Evolutionary conservation across 2,329 filamentous ascomycete genomes (phyloP).

Genomic region (Fonsecaea pedrosoi): DNA sequence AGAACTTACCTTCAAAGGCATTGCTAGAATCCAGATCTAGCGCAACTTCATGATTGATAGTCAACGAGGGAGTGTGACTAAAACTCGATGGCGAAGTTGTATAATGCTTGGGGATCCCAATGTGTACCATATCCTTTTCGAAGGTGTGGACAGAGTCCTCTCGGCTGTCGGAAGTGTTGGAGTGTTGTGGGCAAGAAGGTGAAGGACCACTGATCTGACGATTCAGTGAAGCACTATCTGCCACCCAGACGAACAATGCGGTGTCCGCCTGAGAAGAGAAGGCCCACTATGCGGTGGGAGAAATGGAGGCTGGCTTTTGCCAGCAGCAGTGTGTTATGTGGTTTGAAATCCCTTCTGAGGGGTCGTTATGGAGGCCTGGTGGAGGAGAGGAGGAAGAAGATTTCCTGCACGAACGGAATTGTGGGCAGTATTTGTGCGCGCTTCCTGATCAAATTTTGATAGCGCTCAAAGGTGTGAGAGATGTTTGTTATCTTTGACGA

Average conservation of each 20-base stretch:
- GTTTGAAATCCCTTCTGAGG: constrained; percentile 66
- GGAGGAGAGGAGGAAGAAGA: constrained; percentile 81
- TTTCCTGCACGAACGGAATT: constrained; percentile 85
- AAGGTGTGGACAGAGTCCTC: constrained; percentile 32
- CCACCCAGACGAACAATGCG: constrained; percentile 95
- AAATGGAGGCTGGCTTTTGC: constrained; percentile 79
- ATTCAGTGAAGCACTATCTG: constrained; percentile 89
- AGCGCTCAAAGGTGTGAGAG: constrained; percentile 74
- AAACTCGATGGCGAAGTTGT: constrained; percentile 79
- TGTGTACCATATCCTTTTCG: constrained; percentile 77
- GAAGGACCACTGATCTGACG: constrained; percentile 47
- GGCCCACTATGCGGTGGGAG: constrained; percentile 77
- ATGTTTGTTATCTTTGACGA: constrained; percentile 75
- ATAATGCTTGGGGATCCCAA: constrained; percentile 79
- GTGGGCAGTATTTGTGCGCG: constrained; percentile 71
- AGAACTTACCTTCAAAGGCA: constrained; percentile 81
- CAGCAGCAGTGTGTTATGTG: constrained; percentile 67
- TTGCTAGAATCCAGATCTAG: constrained; percentile 92
- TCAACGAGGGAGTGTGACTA: constrained; percentile 84
- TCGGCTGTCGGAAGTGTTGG: constrained; percentile 22
- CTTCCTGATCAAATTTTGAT: constrained; percentile 60
- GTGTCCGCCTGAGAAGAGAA: constrained; percentile 95
- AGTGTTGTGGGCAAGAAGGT: constrained; percentile 20
- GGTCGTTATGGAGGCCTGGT: constrained; percentile 88
- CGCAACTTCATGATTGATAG: constrained; percentile 94